Base-by-base conservation (phyloP, 148 eudicot genomes). In the Arbutus unedo region DNA sequence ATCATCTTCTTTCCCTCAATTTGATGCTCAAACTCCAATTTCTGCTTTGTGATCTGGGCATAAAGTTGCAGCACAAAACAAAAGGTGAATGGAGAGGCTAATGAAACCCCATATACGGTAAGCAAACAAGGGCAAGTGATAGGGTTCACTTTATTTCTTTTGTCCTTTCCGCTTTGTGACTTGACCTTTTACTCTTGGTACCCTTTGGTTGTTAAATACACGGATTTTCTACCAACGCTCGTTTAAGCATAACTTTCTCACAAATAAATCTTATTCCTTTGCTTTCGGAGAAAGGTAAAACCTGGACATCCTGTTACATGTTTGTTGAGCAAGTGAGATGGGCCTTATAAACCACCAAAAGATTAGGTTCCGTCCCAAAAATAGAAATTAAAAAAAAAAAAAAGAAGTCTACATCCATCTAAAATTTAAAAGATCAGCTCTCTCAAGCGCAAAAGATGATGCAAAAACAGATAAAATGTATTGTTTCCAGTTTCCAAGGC, bases 281-380 rank as follows among this genome's bases (percentile, higher is more conserved):
- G 54, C 25, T 73, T 73, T 73, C 14, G 53, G 18, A n/a, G 47
- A 73, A 73, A 70, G 76, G 14, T 23, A 3, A 73, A 19, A 19
- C 51, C 19, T 47, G 18, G 53, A 73, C 51, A 18, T 73, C 76
- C 51, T 9, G n/a, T 45, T 48, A 73, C 53, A 19, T 73, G 49
- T 73, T 47, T 47, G 25, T 71, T 43, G 75, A 68, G 43, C 76
- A 73, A 23, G 41, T 75, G 78, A 75, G 59, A 49, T 49, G 18
- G 13, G 38, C 68, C 7, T 62, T 23, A 0, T 62, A 19, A 50
- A 49, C 41, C 43, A 49, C 77, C 54, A 19, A 74, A 74, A 47
- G 77, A 74, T 15, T 43, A 16, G 9, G 74, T 16, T 71, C 49
- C 8, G 23, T 71, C 49, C 19, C 11, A 48, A n/a, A 44, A 49